Conservation (phyloP, 192 early-diverging fungal genomes). For the Jimgerdemannia lactiflua region DNA sequence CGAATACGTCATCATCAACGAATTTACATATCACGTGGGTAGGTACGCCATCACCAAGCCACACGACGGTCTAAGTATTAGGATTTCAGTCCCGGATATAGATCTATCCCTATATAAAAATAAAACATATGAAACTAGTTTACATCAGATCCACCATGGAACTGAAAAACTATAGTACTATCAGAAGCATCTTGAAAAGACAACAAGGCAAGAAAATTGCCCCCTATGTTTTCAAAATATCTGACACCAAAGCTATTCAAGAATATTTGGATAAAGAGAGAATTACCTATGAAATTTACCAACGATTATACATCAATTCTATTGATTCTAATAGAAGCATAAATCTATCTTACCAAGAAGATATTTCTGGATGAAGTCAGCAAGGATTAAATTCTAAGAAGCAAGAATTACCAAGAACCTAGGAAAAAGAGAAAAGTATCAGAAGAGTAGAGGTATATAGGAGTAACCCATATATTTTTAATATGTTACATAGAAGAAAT, state of each 20-base stretch:
- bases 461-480: neutral
- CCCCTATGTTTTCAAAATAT: neutral
- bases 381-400: neutral
- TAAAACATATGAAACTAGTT: constrained; percentile 1
- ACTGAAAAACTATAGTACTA: neutral
- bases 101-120: neutral
- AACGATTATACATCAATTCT: neutral
- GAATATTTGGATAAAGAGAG: neutral
- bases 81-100: neutral
- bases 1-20: neutral
- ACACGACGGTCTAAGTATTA: neutral
- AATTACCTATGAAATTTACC: neutral
- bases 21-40: neutral
- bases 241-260: neutral
- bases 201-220: neutral
- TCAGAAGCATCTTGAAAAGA: neutral
- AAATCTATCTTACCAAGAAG: too few relatives aligned
- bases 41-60: neutral
- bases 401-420: neutral
- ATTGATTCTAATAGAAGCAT: neutral
- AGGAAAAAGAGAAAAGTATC: neutral
- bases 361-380: neutral
- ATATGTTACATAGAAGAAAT: neutral
- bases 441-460: neutral
- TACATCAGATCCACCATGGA: neutral